Conservation (phyloP, 2,329 filamentous ascomycete genomes). For the Daldinia sp. region DNA sequence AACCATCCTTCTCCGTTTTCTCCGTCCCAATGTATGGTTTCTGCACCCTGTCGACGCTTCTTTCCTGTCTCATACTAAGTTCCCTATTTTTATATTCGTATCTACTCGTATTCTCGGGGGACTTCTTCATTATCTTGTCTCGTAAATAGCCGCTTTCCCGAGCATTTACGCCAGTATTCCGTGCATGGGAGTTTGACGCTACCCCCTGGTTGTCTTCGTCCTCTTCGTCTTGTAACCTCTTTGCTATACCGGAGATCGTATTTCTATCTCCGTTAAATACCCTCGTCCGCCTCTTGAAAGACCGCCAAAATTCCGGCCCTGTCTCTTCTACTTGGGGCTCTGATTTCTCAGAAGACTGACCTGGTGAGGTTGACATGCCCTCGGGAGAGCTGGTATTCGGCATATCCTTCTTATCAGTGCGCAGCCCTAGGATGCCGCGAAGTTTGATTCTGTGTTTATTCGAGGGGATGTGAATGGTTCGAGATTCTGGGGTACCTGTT, state of each 20-base stretch:
- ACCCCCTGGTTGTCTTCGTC: constrained; percentile 6
- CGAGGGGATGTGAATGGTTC: not conserved
- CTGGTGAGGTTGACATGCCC: constrained; percentile 3
- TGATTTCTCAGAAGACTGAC: constrained; percentile 6
- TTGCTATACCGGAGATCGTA: not conserved
- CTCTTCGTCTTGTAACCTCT: not conserved
- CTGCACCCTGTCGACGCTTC: not conserved
- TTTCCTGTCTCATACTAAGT: not conserved
- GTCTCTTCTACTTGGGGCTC: not conserved
- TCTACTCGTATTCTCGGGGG: not conserved
- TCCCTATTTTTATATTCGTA: not conserved
- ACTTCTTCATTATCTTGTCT: constrained; percentile 1
- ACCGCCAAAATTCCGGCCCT: constrained; percentile 29
- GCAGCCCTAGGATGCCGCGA: constrained; percentile 17
- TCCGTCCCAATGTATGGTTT: constrained; percentile 1
- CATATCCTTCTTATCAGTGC: constrained; percentile 1
- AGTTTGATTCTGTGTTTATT: constrained; percentile 16
- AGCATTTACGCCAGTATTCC: constrained; percentile 25
- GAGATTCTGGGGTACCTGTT: constrained; percentile 8
- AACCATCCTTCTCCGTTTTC: constrained; percentile 7
- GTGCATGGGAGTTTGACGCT: not conserved
- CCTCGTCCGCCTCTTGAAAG: constrained; percentile 24
- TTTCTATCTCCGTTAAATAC: not conserved
- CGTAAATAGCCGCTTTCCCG: constrained; percentile 12
- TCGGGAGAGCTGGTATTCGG: constrained; percentile 14